Base-by-base conservation (phyloP, 495 filamentous ascomycete species). In the Xylaria castorea region DNA sequence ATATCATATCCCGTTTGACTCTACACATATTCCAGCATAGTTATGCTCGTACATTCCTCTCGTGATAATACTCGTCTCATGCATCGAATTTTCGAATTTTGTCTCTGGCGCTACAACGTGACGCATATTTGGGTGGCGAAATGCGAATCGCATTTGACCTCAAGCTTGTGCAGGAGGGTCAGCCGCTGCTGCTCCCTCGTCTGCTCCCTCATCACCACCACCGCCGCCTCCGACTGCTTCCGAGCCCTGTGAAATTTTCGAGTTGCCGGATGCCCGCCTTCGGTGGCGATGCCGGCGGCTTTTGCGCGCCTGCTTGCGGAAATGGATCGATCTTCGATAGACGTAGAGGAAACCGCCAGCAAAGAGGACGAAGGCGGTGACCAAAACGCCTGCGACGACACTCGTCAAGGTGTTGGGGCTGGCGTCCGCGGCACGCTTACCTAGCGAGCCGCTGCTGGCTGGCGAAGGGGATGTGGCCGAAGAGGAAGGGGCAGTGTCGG, bases 311-410 rank as follows among this genome's bases (percentile, higher is more conserved):
- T 67, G 44, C 25, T 68, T 6, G n/a, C 57, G 69, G 48, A 65
- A 48, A 0, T 48, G 69, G 48, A 71, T 71, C 25, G 69, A 71
- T 50, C 69, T 42, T 46, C 69, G 60, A n/a, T 71, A 71, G 18
- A 42, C 38, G 46, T 57, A 71, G 60, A 62, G 48, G 36, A 71
- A 71, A 5, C 32, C 22, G 25, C 60, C 69, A 11, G 62, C 69
- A 8, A 51, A 57, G 8, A 71, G 34, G 48, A 71, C 48, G 48
- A 71, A 71, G 46, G 50, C 69, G n/a, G 60, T 71, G 25, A 71
- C 69, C 48, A 71, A 22, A 20, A 71, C 30, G 8, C 69, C 60
- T 27, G 61, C 69, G 18, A 71, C 60, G 38, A 71, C 18, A 22
- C 69, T 71, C 69, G 69, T 71, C 7, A 46, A 44, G 46, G 69